These are phyloP conservation scores for Wallacemonas collosoma DNA, from an alignment of 208 protist species.

Conservation along the genomic window DNA sequence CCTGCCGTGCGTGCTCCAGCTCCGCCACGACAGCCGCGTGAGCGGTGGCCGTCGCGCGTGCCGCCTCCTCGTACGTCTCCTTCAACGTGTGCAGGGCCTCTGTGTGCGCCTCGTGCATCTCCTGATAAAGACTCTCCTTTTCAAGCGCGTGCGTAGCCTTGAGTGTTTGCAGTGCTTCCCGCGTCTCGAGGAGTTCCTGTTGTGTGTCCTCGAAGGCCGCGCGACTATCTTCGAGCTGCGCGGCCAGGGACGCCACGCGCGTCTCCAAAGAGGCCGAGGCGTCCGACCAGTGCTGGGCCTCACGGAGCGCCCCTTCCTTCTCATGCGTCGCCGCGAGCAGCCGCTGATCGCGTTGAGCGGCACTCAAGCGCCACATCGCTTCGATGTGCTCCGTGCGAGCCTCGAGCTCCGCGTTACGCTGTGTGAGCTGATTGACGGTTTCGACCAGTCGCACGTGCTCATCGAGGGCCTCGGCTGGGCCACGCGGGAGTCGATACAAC, in stretches of 20 bases:
- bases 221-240: slow-evolving; percentile 23
- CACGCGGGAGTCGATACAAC: slow-evolving; percentile 53
- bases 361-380: slow-evolving; percentile 35
- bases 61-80: slow-evolving; percentile 15
- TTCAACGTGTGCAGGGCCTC: slow-evolving; percentile 13
- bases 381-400: slow-evolving; percentile 30
- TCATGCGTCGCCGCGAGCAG: slow-evolving; percentile 32
- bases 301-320: slow-evolving; percentile 32
- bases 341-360: slow-evolving; percentile 39
- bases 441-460: slow-evolving; percentile 64
- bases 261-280: slow-evolving; percentile 29
- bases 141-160: slow-evolving; percentile 16
- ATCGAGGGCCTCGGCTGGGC: slow-evolving; percentile 48
- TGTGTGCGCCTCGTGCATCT: slow-evolving; percentile 20
- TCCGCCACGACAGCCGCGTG: background rate
- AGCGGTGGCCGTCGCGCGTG: background rate
- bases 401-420: slow-evolving; percentile 41
- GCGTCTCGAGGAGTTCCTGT: slow-evolving; percentile 23
- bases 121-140: slow-evolving; percentile 18
- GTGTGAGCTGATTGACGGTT: slow-evolving; percentile 35
- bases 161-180: background rate
- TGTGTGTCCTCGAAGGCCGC: slow-evolving; percentile 20
- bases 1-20: background rate
- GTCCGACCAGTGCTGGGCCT: slow-evolving; percentile 43
- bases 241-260: slow-evolving; percentile 21